phyloP scores from a whole-genome alignment of 139 green algal genomes.

The Gonium pectorale region DNA sequence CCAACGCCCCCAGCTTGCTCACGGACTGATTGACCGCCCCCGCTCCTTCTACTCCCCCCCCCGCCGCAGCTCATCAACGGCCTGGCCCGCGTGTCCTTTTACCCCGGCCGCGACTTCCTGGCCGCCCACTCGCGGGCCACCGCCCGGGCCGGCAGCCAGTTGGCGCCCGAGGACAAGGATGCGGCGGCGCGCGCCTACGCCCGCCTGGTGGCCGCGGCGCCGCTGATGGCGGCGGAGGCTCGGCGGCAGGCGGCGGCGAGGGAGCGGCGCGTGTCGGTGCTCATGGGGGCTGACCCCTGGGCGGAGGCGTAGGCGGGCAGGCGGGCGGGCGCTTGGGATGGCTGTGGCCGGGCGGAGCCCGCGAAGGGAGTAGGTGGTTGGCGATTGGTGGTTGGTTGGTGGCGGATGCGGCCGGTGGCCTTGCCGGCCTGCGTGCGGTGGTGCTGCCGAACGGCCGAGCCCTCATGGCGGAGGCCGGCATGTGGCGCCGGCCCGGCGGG shows the following conservation, averaged over 20 bases:
- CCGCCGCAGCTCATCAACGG: neutral
- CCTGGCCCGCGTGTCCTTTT: constrained; percentile 9
- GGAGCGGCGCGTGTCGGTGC: neutral
- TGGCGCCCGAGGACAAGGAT: constrained; percentile 7
- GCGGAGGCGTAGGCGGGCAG: neutral
- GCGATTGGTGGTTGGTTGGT: too few species aligned
- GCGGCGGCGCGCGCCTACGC: neutral
- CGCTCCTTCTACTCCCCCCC: too few species aligned
- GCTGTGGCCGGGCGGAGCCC: too few species aligned
- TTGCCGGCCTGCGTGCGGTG: too few species aligned
- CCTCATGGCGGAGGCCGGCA: too few species aligned
- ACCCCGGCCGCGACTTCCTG: constrained; percentile 31
- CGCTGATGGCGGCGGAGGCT: constrained; percentile 11
- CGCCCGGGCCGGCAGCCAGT: neutral
- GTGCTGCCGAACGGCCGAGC: too few species aligned
- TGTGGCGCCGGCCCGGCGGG: too few species aligned
- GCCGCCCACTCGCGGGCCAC: constrained; percentile 4
- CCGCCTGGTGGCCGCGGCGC: neutral
- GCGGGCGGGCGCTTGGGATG: too few species aligned
- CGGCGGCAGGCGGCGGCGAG: neutral
- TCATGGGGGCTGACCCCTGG: constrained; percentile 7
- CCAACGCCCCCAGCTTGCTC: too few species aligned
- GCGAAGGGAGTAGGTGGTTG: too few species aligned
- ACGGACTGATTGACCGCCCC: neutral
- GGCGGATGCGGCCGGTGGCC: too few species aligned